Conservation (phyloP, 2,329 filamentous ascomycete species). For the Penicillium decumbens region DNA sequence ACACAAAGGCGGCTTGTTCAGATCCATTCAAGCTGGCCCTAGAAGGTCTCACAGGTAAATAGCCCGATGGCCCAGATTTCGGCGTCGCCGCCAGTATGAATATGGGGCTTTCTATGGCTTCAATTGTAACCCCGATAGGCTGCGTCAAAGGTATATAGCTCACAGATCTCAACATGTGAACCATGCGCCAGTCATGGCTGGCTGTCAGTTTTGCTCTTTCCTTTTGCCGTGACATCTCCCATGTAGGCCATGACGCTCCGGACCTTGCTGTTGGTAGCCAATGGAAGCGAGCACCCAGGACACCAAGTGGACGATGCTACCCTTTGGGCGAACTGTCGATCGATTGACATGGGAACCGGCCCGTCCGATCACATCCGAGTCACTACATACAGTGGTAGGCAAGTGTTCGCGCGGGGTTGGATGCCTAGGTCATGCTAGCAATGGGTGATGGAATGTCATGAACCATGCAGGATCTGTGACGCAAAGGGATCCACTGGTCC, state of each 20-base stretch:
- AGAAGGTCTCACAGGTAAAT: neutral
- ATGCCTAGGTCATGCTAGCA: slow-evolving; percentile 2
- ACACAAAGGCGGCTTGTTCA: neutral
- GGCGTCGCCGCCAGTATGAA: slow-evolving; percentile 6
- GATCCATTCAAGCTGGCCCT: neutral
- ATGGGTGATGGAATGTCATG: slow-evolving; percentile 8
- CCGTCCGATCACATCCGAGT: neutral
- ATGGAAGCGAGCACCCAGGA: neutral
- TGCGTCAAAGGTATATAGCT: neutral
- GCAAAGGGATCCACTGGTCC: slow-evolving; percentile 11
- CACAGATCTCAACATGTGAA: neutral
- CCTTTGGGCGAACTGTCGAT: slow-evolving; percentile 11
- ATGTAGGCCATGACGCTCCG: slow-evolving; percentile 2
- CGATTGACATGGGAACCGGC: slow-evolving; percentile 8
- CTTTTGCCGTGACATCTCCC: neutral
- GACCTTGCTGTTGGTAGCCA: slow-evolving; percentile 6
- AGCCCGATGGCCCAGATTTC: neutral
- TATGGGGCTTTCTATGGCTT: neutral
- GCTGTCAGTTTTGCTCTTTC: slow-evolving; percentile 8
- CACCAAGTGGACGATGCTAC: slow-evolving; percentile 2
- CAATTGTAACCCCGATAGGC: neutral
- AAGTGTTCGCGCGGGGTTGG: slow-evolving; percentile 2
- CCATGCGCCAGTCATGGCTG: slow-evolving; percentile 14
- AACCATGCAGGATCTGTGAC: slow-evolving; percentile 14
- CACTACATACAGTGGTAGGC: neutral